Conservation (phyloP, 768 basidiomycete species). For the Cubamyces lactineus region DNA sequence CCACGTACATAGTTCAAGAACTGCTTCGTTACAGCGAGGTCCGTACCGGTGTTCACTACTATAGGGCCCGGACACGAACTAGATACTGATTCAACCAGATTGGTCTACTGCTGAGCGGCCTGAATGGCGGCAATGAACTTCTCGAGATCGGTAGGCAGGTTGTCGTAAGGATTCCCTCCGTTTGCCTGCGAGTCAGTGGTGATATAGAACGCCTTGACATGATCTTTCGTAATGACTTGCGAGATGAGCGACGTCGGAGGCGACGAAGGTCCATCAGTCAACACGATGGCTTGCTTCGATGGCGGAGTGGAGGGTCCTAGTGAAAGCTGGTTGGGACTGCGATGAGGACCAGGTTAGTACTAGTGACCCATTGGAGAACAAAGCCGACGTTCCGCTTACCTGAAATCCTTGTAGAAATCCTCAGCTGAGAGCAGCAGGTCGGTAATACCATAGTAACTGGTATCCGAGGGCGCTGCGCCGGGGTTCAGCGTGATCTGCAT, state of each 20-base stretch:
- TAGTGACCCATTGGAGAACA: not conserved
- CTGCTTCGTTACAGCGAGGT: no score
- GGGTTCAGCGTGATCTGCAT: slow-evolving; percentile 38
- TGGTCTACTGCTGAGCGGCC: not conserved
- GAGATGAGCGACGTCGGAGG: slow-evolving; percentile 31
- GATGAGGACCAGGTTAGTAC: not conserved
- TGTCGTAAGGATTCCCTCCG: slow-evolving; percentile 28
- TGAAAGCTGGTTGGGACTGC: slow-evolving; percentile 31
- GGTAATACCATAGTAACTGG: slow-evolving; percentile 35
- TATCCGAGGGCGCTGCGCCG: slow-evolving; percentile 24
- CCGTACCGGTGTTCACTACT: no score
- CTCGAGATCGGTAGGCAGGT: slow-evolving; percentile 29
- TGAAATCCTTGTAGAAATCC: slow-evolving; percentile 34
- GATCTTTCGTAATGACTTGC: slow-evolving; percentile 27
- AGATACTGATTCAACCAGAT: no score
- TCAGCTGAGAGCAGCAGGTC: slow-evolving; percentile 39
- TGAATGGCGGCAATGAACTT: slow-evolving; percentile 24
- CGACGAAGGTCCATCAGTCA: slow-evolving; percentile 37
- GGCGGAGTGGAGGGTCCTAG: slow-evolving; percentile 24
- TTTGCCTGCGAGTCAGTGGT: slow-evolving; percentile 33
- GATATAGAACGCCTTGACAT: slow-evolving; percentile 37
- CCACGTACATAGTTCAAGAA: no score
- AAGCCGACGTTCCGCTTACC: slow-evolving; percentile 23
- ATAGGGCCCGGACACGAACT: no score
- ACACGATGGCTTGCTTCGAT: slow-evolving; percentile 37